phyloP scores from a whole-genome alignment of 2,329 filamentous ascomycete species.

The Colletotrichum sp. region DNA sequence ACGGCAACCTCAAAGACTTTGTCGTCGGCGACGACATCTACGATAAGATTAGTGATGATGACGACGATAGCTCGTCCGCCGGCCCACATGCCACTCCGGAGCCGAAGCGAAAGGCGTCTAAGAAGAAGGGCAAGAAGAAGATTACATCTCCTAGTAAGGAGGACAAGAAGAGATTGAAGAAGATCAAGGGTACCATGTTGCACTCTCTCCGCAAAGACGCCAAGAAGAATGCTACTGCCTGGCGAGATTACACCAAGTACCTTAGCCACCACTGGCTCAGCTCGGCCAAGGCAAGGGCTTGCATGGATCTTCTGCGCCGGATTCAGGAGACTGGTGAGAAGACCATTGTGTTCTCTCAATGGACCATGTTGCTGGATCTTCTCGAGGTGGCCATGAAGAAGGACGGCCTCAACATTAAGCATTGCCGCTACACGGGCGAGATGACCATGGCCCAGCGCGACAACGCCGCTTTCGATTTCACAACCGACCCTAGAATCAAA shows the following conservation, averaged over 20 bases:
- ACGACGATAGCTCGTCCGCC: constrained; percentile 30
- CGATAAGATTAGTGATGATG: constrained; percentile 30
- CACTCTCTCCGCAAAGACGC: constrained; percentile 30
- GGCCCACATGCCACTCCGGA: constrained; percentile 2
- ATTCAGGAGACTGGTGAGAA: constrained; percentile 65
- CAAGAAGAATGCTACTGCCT: constrained; percentile 59
- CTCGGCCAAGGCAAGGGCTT: constrained; percentile 77
- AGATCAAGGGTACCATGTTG: constrained; percentile 40
- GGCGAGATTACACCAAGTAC: constrained; percentile 71
- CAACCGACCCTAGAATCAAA: constrained; percentile 60
- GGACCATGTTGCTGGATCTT: constrained; percentile 79
- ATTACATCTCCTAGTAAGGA: constrained; percentile 15
- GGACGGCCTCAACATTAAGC: constrained; percentile 54
- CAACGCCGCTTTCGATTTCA: constrained; percentile 70
- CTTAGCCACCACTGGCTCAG: constrained; percentile 73
- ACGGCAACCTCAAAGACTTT: constrained; percentile 41
- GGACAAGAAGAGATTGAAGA: constrained; percentile 37
- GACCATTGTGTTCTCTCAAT: constrained; percentile 83
- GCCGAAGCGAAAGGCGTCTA: neutral
- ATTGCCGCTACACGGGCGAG: constrained; percentile 77
- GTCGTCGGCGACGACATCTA: constrained; percentile 57
- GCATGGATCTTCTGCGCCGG: constrained; percentile 65
- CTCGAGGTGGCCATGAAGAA: constrained; percentile 73
- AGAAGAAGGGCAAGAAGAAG: constrained; percentile 24
- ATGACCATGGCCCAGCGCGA: constrained; percentile 73